These are phyloP conservation scores for Suhomyces anneliseae DNA, from an alignment of 1,139 yeast species.

Conservation along the genomic window DNA sequence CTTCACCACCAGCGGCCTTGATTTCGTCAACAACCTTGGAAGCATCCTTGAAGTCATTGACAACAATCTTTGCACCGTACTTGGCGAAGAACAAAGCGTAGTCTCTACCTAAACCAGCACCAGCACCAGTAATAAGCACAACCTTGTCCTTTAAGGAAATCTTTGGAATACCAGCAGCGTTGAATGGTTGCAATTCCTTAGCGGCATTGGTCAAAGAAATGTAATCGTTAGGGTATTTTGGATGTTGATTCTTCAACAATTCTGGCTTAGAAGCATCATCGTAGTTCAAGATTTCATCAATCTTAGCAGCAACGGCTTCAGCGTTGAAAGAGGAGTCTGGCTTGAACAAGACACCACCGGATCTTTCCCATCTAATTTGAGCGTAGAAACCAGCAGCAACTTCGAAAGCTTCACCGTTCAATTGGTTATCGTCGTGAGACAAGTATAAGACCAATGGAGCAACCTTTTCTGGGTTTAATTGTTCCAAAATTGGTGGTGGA, in stretches of 20 bases:
- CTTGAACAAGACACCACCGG: conserved; percentile 81
- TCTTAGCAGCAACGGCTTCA: conserved; percentile 74
- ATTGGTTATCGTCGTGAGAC: conserved; percentile 62
- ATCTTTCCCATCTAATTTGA: conserved; percentile 93
- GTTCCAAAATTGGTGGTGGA: conserved; percentile 81
- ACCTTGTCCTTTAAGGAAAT: conserved; percentile 76
- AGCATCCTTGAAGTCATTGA: conserved; percentile 86
- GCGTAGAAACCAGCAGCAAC: conserved; percentile 94
- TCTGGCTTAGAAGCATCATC: conserved; percentile 53
- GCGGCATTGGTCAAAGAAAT: conserved; percentile 55
- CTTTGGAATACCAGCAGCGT: conserved; percentile 49
- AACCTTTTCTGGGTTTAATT: conserved; percentile 81
- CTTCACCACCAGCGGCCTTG: conserved; percentile 72
- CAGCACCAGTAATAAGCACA: conserved; percentile 93
- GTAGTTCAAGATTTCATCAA: conserved; percentile 65
- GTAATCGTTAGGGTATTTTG: conserved; percentile 63
- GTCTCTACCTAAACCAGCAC: conserved; percentile 91
- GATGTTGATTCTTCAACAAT: conserved; percentile 61
- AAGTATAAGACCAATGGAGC: conserved; percentile 87
- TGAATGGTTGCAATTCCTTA: conserved; percentile 53
- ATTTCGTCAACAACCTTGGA: conserved; percentile 75
- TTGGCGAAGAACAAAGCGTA: conserved; percentile 84
- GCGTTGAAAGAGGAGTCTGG: conserved; percentile 80
- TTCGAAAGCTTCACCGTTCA: conserved; percentile 78
- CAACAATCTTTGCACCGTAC: conserved; percentile 94